Evolutionary conservation across 768 basidiomycete species (phyloP).

Genomic region (Mycena galopus): DNA sequence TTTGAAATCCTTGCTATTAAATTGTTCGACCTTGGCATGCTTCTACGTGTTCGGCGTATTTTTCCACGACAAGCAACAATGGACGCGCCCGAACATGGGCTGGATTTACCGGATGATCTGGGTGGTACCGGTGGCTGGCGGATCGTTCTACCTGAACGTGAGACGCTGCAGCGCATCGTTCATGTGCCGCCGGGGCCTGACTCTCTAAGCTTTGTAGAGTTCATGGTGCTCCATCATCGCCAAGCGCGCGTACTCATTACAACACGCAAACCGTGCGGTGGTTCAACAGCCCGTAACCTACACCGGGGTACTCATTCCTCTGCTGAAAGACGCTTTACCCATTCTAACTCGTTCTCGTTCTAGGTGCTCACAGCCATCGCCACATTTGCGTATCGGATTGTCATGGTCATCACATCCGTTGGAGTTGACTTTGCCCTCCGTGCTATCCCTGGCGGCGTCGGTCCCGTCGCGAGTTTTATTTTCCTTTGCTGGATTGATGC

Average conservation of each 20-base stretch:
- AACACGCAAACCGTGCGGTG: constrained; percentile 72
- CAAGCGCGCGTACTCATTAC: constrained; percentile 78
- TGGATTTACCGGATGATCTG: constrained; percentile 85
- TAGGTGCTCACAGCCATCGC: constrained; percentile 78
- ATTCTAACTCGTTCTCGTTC: background rate
- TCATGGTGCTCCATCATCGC: constrained; percentile 85
- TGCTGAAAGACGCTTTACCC: background rate
- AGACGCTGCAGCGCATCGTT: constrained; percentile 42
- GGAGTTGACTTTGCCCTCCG: constrained; percentile 74
- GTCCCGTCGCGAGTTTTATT: constrained; percentile 69
- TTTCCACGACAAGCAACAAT: constrained; percentile 71
- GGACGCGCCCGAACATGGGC: constrained; percentile 79
- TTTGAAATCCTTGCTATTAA: constrained; percentile 81
- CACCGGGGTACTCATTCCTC: constrained; percentile 53
- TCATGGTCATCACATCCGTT: constrained; percentile 87
- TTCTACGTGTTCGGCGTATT: constrained; percentile 84
- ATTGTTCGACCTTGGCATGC: constrained; percentile 76
- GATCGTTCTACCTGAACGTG: constrained; percentile 88
- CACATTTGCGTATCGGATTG: constrained; percentile 83
- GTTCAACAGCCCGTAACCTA: constrained; percentile 70
- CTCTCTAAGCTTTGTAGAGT: constrained; percentile 59
- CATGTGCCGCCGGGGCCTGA: background rate
- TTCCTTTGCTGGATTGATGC: constrained; percentile 91
- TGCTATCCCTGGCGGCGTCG: constrained; percentile 72
- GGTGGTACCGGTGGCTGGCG: constrained; percentile 82